Base-by-base conservation (phyloP, 768 basidiomycete species). In the Tricholoma furcatifolium region DNA sequence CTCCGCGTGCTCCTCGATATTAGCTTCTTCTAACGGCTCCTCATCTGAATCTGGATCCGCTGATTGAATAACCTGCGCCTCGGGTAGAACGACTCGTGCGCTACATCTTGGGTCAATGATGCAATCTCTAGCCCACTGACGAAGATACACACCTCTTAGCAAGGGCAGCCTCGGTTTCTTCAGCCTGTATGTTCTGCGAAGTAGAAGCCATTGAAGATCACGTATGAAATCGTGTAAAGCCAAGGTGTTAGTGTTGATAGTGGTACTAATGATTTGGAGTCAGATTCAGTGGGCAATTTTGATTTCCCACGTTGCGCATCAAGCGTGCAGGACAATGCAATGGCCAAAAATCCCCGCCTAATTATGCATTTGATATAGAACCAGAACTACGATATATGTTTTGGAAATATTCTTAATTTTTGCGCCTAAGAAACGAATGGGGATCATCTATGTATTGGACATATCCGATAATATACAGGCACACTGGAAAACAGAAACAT, bases 61-160 rank as follows among this genome's bases (percentile, higher is more conserved):
- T 15, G 41, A 24, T 11, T 54, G 50, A 23, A 38, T n/a, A 12
- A 51, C 72, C 50, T 71, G 72, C 36, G 75, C 61, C 39, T 62
- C 67, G 52, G 80, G 79, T 41, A 82, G 60, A 4, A 79, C 73
- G 0, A 84, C 83, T 38, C 81, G 70, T 4, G 82, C 79, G 45
- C 61, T 62, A 46, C n/a, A 15, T 30, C 32, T 31, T 34, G 31
- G 27, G 38, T 54, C 32, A 51, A 48, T 40, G 44, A 53, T 20
- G 23, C 7, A n/a, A 38, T 50, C 36, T 50, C 36, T 40, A 10
- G 21, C 10, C 14, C 11, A 32, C 17, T 10, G 23, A 49, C 30
- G 21, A 23, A 21, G 18, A 42, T 24, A 30, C 52, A 31, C 31
- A 59, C 57, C 41, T 55, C 42, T 59, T 59, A 24, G 51, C n/a